Base-by-base conservation (phyloP, 257 asterid genomes). In the Leonotis leonurus region DNA sequence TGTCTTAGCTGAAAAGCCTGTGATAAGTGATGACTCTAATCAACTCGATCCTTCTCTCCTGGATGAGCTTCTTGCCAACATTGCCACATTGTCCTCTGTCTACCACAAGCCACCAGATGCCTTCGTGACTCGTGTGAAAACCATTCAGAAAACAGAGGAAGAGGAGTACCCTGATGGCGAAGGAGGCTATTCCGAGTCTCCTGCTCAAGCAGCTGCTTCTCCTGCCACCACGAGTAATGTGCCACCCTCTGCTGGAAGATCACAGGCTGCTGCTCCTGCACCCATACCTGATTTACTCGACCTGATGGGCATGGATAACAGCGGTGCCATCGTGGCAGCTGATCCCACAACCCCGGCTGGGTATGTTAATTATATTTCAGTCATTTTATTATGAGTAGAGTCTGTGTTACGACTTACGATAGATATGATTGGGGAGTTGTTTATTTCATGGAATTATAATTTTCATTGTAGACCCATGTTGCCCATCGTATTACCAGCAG, bases 71-170 rank as follows among this genome's bases (percentile, higher is more conserved):
- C 90, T 93, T 70, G 91, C 92, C 74, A 93, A 89, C 78, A 88
- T 93, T 69, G 97, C 99, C 52, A 93, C 97, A 54, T 77, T 89
- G 65, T 93, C 99, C 70, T 93, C 99, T 49, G 94, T 93, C 71
- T 93, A 83, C 85, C 99, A 93, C 85, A 93, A 93, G 75, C 97
- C 94, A 17, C 92, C 99, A 20, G 97, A 89, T 52, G 90, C 92
- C 62, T 93, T 93, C 49, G 87, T 89, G 61, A 89, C 99, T 62
- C 97, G 97, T 60, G 94, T 93, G 52, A 89, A 84, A 74, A 87
- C 95, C 29, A 41, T 84, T 39, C 95, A 87, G 73, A 87, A 67
- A 83, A 80, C 96, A 1, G 99, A 93, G 68, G 99, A 93, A 65
- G 99, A 89, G 64, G 99, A 93, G n/a, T 93, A 81, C 76, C 78